Conservation (phyloP, 1,284 basidiomycete species). For the Singerocomus inundabilis region DNA sequence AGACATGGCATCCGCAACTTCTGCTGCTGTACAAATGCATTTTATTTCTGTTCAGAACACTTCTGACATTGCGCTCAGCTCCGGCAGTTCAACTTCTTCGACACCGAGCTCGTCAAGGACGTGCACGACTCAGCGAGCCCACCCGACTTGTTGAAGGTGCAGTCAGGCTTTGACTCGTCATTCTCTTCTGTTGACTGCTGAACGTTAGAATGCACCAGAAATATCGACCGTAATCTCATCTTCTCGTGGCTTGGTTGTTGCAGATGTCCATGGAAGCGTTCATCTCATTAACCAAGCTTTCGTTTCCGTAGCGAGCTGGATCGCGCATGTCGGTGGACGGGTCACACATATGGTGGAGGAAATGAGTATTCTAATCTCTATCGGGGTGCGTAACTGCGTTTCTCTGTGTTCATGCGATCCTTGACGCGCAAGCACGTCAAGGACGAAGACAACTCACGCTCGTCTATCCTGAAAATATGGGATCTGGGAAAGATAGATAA, state of each 20-base stretch:
- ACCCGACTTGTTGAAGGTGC: constrained; percentile 77
- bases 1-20: constrained; percentile 11
- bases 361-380: constrained; percentile 75
- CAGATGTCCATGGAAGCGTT: constrained; percentile 80
- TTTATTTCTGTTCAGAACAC: not conserved
- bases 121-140: constrained; percentile 70
- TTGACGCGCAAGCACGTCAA: constrained; percentile 31
- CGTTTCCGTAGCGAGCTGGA: constrained; percentile 69
- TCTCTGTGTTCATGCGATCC: not conserved
- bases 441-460: constrained; percentile 78
- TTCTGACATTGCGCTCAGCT: constrained; percentile 47
- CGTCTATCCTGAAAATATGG: constrained; percentile 88
- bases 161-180: constrained; percentile 1
- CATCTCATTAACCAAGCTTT: constrained; percentile 77
- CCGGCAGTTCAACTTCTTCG: constrained; percentile 85
- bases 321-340: constrained; percentile 71
- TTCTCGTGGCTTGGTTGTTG: constrained; percentile 64
- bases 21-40: constrained; percentile 16
- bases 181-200: constrained; percentile 3
- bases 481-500: constrained; percentile 78
- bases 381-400: constrained; percentile 62
- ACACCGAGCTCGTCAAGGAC: constrained; percentile 74
- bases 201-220: constrained; percentile 58
- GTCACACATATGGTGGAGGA: constrained; percentile 86
- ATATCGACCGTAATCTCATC: constrained; percentile 68